Evolutionary conservation across 441 rosid species (phyloP).

Genomic region (Euphorbia corollata): DNA sequence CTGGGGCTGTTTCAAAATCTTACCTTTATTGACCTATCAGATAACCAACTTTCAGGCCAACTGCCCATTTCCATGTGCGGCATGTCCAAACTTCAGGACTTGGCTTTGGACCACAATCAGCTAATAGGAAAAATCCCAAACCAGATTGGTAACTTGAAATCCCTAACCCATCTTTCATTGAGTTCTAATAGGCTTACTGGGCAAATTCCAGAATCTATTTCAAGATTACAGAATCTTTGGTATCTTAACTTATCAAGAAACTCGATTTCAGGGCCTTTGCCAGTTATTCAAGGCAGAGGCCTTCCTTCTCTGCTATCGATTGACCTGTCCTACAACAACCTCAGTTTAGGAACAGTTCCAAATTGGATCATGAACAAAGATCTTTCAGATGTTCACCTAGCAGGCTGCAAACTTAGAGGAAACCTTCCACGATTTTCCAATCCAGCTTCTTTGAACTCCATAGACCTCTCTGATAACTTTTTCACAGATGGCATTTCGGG

Average conservation of each 20-base stretch:
- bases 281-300: slow-evolving; percentile 34
- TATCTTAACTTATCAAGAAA: slow-evolving; percentile 78
- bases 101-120: slow-evolving; percentile 64
- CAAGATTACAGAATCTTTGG: slow-evolving; percentile 71
- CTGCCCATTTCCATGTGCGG: slow-evolving; percentile 59
- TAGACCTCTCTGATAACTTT: slow-evolving; percentile 69
- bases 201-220: slow-evolving; percentile 59
- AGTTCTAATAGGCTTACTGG: slow-evolving; percentile 58
- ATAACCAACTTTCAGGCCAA: slow-evolving; percentile 53
- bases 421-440: slow-evolving; percentile 53
- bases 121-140: slow-evolving; percentile 59
- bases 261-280: slow-evolving; percentile 57
- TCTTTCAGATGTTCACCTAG: slow-evolving; percentile 59
- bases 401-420: slow-evolving; percentile 77
- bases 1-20: slow-evolving; percentile 45
- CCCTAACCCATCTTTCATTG: slow-evolving; percentile 62
- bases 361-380: slow-evolving; percentile 56
- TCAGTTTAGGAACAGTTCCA: slow-evolving; percentile 61
- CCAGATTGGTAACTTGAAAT: slow-evolving; percentile 49
- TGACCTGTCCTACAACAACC: slow-evolving; percentile 77
- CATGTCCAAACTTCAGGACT: slow-evolving; percentile 43
- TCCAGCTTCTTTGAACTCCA: slow-evolving; percentile 49
- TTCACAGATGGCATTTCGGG: slow-evolving; percentile 49
- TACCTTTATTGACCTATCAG: slow-evolving; percentile 55
- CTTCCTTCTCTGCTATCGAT: slow-evolving; percentile 68